phyloP scores from a whole-genome alignment of 306 rosid genomes.

The Cucurbita moschata region DNA sequence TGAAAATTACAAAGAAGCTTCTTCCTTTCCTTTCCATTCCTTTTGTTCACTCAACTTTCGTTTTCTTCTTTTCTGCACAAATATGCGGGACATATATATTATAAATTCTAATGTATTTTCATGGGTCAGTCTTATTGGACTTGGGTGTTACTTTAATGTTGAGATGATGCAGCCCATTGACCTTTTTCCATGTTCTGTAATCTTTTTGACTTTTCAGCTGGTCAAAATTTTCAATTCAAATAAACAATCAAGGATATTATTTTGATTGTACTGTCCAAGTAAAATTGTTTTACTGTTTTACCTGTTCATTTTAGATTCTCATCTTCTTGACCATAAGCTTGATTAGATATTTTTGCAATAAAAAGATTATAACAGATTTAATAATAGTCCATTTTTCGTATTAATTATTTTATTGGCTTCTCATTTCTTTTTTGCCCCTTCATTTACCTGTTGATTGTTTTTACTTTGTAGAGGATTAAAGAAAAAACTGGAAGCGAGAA shows the following conservation, averaged over 20 bases:
- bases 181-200: not conserved
- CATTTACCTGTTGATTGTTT: not conserved
- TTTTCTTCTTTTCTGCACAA: slow-evolving; percentile 1
- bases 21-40: slow-evolving; percentile 9
- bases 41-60: not conserved
- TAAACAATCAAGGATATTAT: not conserved
- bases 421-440: not conserved
- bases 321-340: not conserved
- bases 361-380: not conserved
- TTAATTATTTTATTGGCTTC: not conserved
- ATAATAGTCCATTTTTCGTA: too few species aligned
- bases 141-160: slow-evolving; percentile 4
- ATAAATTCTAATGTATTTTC: not conserved
- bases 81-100: not conserved
- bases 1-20: slow-evolving; percentile 6
- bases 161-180: not conserved
- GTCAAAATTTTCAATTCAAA: not conserved
- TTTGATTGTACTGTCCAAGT: not conserved
- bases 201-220: not conserved
- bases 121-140: slow-evolving; percentile 1
- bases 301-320: not conserved
- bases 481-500: not conserved
- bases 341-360: not conserved
- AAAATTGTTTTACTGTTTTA: not conserved
- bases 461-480: not conserved